Base-by-base conservation (phyloP, 352 stramenopile species). In the Phytophthora pluvialis region DNA sequence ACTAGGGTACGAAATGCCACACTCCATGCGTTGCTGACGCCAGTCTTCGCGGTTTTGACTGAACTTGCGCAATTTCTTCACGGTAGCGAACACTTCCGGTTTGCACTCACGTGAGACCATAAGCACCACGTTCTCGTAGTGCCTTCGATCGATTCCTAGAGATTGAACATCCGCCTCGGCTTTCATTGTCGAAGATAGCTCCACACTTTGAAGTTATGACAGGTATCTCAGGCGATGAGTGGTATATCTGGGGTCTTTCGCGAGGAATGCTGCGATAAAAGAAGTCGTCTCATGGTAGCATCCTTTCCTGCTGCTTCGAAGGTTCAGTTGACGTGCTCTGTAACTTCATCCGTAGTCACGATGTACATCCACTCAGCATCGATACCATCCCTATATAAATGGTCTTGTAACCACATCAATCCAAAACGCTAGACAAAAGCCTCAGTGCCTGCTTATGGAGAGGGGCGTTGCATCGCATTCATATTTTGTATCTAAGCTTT, bases 331-430 rank as follows among this genome's bases (percentile, higher is more conserved):
- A 88, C 64, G 4, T 80, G 78, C 59, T 93, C 84, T 31, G 88
- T 77, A 9, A 88, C 78, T 62, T 93, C 84, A 10, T 82, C 84
- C 0, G 77, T 72, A 18, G 83, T 87, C 29, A 93, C 72, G 49
- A 93, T 81, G 47, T 78, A 93, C 77, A 93, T 85, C 74, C 78
- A 89, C 57, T 88, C 90, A 8, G 81, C 80, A 39, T 90, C 80
- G 0, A 71, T 70, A 3, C 84, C 84, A 11, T 80, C 75, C 11
- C 79, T 75, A 35, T 93, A 91, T 32, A 93, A 58, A 64, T 86
- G 88, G 36, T 93, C 80, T 81, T 92, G 28, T 1, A 39, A 12
- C 10, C 3, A 33, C n/a, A 21, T 15, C 26, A 47, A 53, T 11
- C n/a, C 4, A 18, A 57, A 15, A 26, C 18, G 25, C 42, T 36